Evolutionary conservation across 345 rosid species (phyloP), one percentile per base, ranked within the genome.

Genomic region (Acer negundo): DNA sequence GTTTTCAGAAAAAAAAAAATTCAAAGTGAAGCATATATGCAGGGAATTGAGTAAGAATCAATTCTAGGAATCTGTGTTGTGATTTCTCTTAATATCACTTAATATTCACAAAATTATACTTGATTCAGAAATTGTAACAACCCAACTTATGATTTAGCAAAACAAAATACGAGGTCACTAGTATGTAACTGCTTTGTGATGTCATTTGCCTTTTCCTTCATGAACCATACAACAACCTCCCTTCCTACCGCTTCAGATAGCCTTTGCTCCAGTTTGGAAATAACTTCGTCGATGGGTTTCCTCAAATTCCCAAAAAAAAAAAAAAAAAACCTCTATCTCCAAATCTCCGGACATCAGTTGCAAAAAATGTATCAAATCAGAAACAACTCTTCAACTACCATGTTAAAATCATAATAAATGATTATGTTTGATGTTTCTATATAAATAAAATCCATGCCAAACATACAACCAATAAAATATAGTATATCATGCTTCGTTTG

Each of bases 271-370:
- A 95, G 85, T 80, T 83, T 83, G 7, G 94, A 94, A 67, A 92
- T 89, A 66, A 88, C 97, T 59, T 95, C 97, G 15, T 90, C 93
- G 53, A 95, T 80, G 6, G 98, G 97, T 73, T 76, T 91, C 73
- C 94, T 83, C 73, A 95, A 86, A 80, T 93, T 95, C 56, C 98
- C 97, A 67, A 69, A 95, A 83, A 81, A 90, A 93, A 69, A 95
- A n/a, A n/a, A n/a, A n/a, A n/a, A n/a, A n/a, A n/a, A n/a, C n/a
- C n/a, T n/a, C n/a, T 97, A 87, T 93, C 98, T 72, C 97, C 98
- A 75, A 95, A 95, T 72, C 97, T 87, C 97, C 17, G 97, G n/a
- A n/a, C n/a, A n/a, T n/a, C n/a, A n/a, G n/a, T 93, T 2, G 97
- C 97, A 42, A 91, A 95, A 78, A 95, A 95, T 9, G 97, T 91